Percentiles rank a stretch among this genome's conserved stretches.
Conservation (phyloP, 2,329 filamentous ascomycete species). For the Colletotrichum limetticola region DNA sequence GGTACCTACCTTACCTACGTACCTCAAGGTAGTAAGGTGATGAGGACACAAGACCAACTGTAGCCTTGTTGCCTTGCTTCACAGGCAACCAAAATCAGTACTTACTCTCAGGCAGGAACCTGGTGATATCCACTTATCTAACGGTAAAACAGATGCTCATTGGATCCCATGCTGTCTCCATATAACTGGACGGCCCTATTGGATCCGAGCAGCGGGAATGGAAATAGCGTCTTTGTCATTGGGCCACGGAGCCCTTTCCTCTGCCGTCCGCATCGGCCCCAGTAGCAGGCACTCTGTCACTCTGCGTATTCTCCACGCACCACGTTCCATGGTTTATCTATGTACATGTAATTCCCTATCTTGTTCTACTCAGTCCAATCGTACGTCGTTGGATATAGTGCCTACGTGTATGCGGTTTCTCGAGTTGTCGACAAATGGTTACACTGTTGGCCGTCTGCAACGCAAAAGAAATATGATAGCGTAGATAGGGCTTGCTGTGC, state of each 20-base stretch:
- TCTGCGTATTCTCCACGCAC: not conserved
- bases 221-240: constrained; percentile 28
- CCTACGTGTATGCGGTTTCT: not conserved
- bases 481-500: constrained; percentile 16
- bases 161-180: not conserved
- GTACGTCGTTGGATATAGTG: not conserved
- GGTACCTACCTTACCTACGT: no score
- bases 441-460: not conserved
- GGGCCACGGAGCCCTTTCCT: constrained; percentile 1
- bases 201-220: constrained; percentile 20
- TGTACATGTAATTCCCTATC: not conserved
- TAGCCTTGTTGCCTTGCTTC: constrained; percentile 16
- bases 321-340: not conserved
- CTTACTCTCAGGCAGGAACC: not conserved
- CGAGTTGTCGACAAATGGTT: not conserved
- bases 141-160: not conserved
- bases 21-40: no score
- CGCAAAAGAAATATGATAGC: constrained; percentile 12
- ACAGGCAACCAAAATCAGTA: constrained; percentile 3
- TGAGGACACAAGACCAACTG: not conserved
- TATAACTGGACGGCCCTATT: not conserved
- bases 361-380: not conserved
- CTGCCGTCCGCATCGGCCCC: not conserved
- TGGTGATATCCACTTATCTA: not conserved
- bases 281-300: not conserved